A percentile compares a stretch with the other conserved stretches of the same genome.
Conservation (phyloP, 805 yeast genomes). For the Starmerella potacharoeniae region DNA sequence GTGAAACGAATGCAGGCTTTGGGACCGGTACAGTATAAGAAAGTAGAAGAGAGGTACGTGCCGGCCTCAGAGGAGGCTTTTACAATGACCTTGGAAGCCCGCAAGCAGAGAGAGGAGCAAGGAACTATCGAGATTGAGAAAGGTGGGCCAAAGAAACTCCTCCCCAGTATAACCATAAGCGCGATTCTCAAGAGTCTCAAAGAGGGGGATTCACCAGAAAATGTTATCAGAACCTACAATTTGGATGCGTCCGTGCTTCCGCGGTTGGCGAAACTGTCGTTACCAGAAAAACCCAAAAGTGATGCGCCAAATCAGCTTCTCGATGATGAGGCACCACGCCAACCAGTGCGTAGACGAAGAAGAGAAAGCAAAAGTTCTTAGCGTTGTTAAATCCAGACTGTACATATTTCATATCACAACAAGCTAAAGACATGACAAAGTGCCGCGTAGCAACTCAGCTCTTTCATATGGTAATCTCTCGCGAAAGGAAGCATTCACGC, state of each 20-base stretch:
- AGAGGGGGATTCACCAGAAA: conserved; percentile 20
- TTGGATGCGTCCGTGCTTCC: conserved; percentile 17
- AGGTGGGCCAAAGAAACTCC: conserved; percentile 8
- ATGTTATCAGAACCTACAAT: conserved; percentile 15
- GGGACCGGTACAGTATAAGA: conserved; percentile 20
- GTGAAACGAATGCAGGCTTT: conserved; percentile 19
- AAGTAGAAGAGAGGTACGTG: conserved; percentile 7
- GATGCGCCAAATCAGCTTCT: conserved; percentile 7
- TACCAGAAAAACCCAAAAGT: conserved; percentile 7
- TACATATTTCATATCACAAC: too few species aligned
- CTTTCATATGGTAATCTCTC: too few species aligned
- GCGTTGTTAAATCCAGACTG: background rate
- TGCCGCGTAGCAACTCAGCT: too few species aligned
- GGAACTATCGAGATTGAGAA: conserved; percentile 5
- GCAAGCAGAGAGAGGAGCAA: conserved; percentile 14
- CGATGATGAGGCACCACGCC: background rate
- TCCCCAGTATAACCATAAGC: conserved; percentile 22
- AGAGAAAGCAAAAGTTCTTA: background rate
- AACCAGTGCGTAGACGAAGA: background rate
- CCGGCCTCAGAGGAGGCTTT: conserved; percentile 20
- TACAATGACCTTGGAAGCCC: conserved; percentile 21
- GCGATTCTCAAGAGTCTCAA: conserved; percentile 19
- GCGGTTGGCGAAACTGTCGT: conserved; percentile 7
- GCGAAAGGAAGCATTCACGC: too few species aligned
- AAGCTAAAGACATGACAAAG: too few species aligned